A percentile compares a stretch with the other conserved stretches of the same genome.
phyloP scores from a whole-genome alignment of 1,284 basidiomycete species.

The Filobasidium uniguttulatum region DNA sequence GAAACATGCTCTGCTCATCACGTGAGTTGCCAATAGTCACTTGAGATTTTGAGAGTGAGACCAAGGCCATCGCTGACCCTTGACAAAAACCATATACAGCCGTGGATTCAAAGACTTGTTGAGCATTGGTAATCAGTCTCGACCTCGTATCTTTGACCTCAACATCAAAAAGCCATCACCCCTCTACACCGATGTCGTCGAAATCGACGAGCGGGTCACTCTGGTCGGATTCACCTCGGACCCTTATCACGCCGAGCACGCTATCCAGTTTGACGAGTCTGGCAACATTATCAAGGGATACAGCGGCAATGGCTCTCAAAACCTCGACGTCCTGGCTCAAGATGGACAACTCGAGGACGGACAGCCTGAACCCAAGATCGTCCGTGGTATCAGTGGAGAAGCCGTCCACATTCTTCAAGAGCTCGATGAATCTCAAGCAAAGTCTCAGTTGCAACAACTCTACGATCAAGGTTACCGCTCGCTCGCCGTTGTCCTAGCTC shows the following conservation, averaged over 20 bases:
- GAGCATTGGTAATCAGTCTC: conserved; percentile 81
- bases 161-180: conserved; percentile 66
- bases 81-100: not conserved
- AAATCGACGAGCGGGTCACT: conserved; percentile 90
- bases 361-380: conserved; percentile 39
- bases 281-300: conserved; percentile 54
- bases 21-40: too few species aligned
- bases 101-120: conserved; percentile 50
- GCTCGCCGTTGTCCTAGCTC: conserved; percentile 71
- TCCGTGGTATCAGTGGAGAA: conserved; percentile 75
- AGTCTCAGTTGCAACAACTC: conserved; percentile 48
- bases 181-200: conserved; percentile 66
- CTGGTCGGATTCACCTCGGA: conserved; percentile 86
- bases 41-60: too few species aligned
- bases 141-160: conserved; percentile 73
- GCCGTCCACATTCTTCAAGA: conserved; percentile 71
- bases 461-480: conserved; percentile 67
- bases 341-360: conserved; percentile 43
- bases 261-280: conserved; percentile 55
- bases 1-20: conserved; percentile 80
- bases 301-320: conserved; percentile 58
- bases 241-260: conserved; percentile 60
- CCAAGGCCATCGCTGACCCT: conserved; percentile 13
- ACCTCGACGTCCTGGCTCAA: conserved; percentile 40
- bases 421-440: conserved; percentile 50